phyloP scores from a whole-genome alignment of 2,329 filamentous ascomycete genomes.

The Pseudogymnoascus sp. region DNA sequence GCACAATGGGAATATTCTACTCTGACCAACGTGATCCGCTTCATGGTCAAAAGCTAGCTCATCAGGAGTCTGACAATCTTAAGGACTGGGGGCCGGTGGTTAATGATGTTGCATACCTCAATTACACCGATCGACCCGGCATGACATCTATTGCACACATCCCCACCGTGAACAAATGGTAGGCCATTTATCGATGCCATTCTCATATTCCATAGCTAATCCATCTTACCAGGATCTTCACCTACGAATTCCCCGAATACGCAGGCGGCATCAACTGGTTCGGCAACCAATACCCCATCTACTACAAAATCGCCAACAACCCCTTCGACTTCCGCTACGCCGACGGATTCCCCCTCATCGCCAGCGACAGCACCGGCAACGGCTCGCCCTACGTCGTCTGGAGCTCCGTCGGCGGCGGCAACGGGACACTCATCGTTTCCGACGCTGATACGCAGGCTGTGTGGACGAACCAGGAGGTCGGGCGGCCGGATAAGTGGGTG shows the following conservation, averaged over 20 bases:
- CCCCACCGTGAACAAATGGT: constrained; percentile 28
- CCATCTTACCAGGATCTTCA: no score
- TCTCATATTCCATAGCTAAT: no score
- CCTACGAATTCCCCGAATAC: no score
- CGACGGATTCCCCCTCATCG: background rate
- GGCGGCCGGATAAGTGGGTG: constrained; percentile 24
- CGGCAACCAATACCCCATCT: constrained; percentile 35
- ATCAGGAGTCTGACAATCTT: constrained; percentile 52
- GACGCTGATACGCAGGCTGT: constrained; percentile 19
- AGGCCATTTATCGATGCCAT: constrained; percentile 48
- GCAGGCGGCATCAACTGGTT: no score
- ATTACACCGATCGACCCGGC: constrained; percentile 52
- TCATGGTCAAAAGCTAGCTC: constrained; percentile 58
- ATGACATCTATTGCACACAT: constrained; percentile 51
- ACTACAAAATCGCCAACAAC: background rate
- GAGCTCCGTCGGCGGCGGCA: constrained; percentile 21
- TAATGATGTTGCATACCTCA: constrained; percentile 51
- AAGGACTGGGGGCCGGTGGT: constrained; percentile 47
- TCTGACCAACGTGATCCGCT: constrained; percentile 57
- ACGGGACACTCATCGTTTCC: constrained; percentile 27
- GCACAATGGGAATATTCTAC: constrained; percentile 33
- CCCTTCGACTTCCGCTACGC: background rate
- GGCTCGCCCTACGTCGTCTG: constrained; percentile 14
- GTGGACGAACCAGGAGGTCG: constrained; percentile 25
- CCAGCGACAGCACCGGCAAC: background rate